phyloP scores from a whole-genome alignment of 2,329 filamentous ascomycete genomes.

The Plenodomus tracheiphilus region DNA sequence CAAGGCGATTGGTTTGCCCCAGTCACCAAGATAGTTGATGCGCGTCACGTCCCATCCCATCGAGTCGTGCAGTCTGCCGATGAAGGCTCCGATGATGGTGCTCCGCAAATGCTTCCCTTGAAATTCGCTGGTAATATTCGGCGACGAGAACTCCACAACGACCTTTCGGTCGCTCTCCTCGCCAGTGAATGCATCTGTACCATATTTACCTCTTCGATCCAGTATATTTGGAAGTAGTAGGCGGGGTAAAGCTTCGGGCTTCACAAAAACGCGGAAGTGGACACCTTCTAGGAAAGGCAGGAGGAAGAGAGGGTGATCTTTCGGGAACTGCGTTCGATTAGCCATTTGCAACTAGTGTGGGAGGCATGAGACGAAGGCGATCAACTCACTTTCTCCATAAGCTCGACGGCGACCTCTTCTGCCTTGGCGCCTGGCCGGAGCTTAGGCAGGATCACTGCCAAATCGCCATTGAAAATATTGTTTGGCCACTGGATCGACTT shows the following conservation, averaged over 20 bases:
- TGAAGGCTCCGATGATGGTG: conserved; percentile 66
- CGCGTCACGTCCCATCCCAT: conserved; percentile 65
- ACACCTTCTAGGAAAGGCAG: conserved; percentile 63
- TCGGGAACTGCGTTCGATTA: conserved; percentile 62
- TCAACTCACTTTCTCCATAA: conserved; percentile 30
- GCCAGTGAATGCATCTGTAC: conserved; percentile 61
- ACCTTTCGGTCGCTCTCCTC: conserved; percentile 60
- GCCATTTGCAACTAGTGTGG: not conserved
- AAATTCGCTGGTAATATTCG: conserved; percentile 75
- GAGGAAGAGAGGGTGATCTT: conserved; percentile 66
- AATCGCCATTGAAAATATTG: conserved; percentile 36
- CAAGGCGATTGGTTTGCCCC: conserved; percentile 66
- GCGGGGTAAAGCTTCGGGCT: conserved; percentile 59
- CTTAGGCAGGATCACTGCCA: conserved; percentile 31
- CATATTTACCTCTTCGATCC: conserved; percentile 58
- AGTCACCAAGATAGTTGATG: conserved; percentile 70
- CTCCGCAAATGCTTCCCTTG: conserved; percentile 68
- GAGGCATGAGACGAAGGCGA: too few species aligned
- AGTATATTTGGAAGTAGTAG: conserved; percentile 67
- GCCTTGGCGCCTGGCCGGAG: conserved; percentile 28
- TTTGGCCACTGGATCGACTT: conserved; percentile 35
- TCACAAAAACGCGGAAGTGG: conserved; percentile 72
- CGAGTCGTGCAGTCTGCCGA: conserved; percentile 62
- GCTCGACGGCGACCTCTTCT: conserved; percentile 14
- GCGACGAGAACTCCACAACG: conserved; percentile 71